Conservation (phyloP, 306 rosid species). For the Dryas drummondii region DNA sequence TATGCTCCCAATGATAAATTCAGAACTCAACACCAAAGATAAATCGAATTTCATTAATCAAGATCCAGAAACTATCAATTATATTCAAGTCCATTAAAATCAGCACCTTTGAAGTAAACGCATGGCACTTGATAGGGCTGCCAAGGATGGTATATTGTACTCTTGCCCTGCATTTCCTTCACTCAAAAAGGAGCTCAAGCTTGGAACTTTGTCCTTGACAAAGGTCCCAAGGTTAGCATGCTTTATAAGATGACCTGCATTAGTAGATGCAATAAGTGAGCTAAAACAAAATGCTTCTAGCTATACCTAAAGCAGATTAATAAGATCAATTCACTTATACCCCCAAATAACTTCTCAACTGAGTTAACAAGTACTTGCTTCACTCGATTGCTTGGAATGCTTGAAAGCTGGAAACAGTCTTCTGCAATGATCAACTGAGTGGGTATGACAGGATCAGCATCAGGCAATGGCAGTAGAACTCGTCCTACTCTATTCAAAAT, state of each 20-base stretch:
- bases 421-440: slow-evolving; percentile 62
- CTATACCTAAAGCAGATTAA: not conserved
- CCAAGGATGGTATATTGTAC: slow-evolving; percentile 67
- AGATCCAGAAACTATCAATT: slow-evolving; percentile 13
- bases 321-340: slow-evolving; percentile 41
- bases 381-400: slow-evolving; percentile 46
- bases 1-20: slow-evolving; percentile 24
- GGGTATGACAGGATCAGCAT: slow-evolving; percentile 44
- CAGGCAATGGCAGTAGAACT: slow-evolving; percentile 52
- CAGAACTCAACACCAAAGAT: not conserved
- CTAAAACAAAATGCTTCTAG: not conserved
- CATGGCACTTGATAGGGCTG: slow-evolving; percentile 75
- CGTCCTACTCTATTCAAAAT: slow-evolving; percentile 64
- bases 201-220: slow-evolving; percentile 65
- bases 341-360: slow-evolving; percentile 66
- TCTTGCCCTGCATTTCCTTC: slow-evolving; percentile 42
- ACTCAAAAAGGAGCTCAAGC: slow-evolving; percentile 56
- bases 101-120: slow-evolving; percentile 65
- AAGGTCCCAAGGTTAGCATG: slow-evolving; percentile 61
- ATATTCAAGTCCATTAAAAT: slow-evolving; percentile 18
- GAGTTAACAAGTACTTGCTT: slow-evolving; percentile 41
- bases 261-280: slow-evolving; percentile 10
- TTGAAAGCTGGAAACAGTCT: slow-evolving; percentile 81
- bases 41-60: slow-evolving; percentile 6
- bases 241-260: slow-evolving; percentile 63